Base-by-base conservation (phyloP, 371 early-diverging fungal genomes). In the Mucor piriformis region DNA sequence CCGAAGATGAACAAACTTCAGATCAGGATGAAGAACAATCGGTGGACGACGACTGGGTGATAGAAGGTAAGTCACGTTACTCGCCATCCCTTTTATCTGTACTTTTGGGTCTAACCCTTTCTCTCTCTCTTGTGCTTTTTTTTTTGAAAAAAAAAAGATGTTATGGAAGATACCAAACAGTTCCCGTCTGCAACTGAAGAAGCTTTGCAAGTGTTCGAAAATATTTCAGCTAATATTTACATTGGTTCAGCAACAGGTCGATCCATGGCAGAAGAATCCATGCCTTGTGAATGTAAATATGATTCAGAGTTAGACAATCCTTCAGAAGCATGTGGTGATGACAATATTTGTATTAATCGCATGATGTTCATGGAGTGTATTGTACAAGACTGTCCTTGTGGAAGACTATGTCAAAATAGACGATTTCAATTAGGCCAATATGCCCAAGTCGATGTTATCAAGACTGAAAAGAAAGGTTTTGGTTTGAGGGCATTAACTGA, bases 291-390 rank as follows among this genome's bases (percentile, higher is more conserved):
- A 60, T 95, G 95, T 73, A 83, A 84, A 72, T 90, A 86, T 69
- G 79, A 88, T 21, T 83, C 85, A 21, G 86, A 63, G 21, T 32
- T 67, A 5, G 79, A 73, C 38, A 70, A 76, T 32, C 74, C 73
- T 6, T 57, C 50, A 15, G 76, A 66, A 46, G 97, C 97, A 2
- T 96, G 97, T 70, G 97, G 97, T 18, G 91, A 90, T 29, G 85
- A 87, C 53, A 82, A 90, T 23, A 74, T 83, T 33, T 98, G 99
- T 74, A 95, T 97, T 72, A 98, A 98, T 72, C 79, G 97, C 49
- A 85, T 88, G 70, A 78, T 97, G 59, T 90, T 91, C 57, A 92
- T 96, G 67, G 99, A 98, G 72, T 98, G 99, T 72, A 85, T 86
- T 35, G 85, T 80, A 27, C 88, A 91, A 33, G 89, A 91, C 42